A percentile compares a stretch with the other conserved stretches of the same genome.
Conservation (phyloP, 108 stramenopile genomes). For the Discostella stelligeroides region DNA sequence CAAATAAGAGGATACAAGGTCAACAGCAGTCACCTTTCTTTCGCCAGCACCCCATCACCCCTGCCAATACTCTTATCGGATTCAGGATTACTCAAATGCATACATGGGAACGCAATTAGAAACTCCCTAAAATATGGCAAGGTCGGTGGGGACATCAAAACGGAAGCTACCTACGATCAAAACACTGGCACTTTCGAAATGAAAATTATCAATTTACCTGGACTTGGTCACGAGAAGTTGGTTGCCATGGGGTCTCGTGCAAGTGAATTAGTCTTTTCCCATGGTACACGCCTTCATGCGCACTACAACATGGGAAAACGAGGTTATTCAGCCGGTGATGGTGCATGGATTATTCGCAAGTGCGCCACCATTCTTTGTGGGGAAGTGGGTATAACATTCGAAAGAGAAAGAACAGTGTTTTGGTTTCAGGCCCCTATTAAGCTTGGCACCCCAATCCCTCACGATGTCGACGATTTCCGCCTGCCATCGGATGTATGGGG, state of each 20-base stretch:
- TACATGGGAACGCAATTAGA: slow-evolving; percentile 62
- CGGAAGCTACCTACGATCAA: slow-evolving; percentile 38
- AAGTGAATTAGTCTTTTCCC: slow-evolving; percentile 49
- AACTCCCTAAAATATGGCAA: slow-evolving; percentile 74
- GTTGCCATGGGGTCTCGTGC: slow-evolving; percentile 46
- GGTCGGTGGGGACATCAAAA: slow-evolving; percentile 45
- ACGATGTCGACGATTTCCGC: slow-evolving; percentile 37
- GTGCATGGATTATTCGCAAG: slow-evolving; percentile 71
- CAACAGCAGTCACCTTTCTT: slow-evolving; percentile 24
- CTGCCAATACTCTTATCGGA: slow-evolving; percentile 59
- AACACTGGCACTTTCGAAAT: slow-evolving; percentile 31
- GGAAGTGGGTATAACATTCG: slow-evolving; percentile 48
- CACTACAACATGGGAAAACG: slow-evolving; percentile 26
- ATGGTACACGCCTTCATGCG: slow-evolving; percentile 39
- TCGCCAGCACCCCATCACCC: slow-evolving; percentile 29
- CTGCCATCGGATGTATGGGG: slow-evolving; percentile 44
- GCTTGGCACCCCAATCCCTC: slow-evolving; percentile 18
- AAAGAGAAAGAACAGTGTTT: slow-evolving; percentile 51
- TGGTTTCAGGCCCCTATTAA: slow-evolving; percentile 22
- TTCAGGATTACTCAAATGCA: slow-evolving; percentile 51
- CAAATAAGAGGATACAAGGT: not conserved
- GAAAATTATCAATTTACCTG: slow-evolving; percentile 69
- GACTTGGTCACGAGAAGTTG: slow-evolving; percentile 47
- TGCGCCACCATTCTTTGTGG: slow-evolving; percentile 53
- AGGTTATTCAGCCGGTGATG: slow-evolving; percentile 47